A percentile compares a stretch with the other conserved stretches of the same genome.
Conservation (phyloP, 306 rosid species). For the Crataegus laevigata region DNA sequence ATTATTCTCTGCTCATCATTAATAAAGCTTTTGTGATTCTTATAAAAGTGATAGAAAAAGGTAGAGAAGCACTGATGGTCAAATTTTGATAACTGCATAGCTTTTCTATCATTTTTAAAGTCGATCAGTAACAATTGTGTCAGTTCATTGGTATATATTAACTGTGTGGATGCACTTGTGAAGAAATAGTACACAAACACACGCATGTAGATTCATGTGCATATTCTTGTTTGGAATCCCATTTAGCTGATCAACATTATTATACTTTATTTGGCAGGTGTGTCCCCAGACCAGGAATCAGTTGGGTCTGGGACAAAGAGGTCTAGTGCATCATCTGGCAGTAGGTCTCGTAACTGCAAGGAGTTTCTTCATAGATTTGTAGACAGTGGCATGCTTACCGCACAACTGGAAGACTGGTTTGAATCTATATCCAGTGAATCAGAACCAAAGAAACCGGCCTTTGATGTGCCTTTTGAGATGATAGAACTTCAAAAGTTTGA, state of each 20-base stretch:
- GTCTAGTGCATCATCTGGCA: constrained; percentile 74
- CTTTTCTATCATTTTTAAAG: neutral
- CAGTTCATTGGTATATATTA: neutral
- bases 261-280: constrained; percentile 46
- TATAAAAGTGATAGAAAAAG: neutral
- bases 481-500: constrained; percentile 94
- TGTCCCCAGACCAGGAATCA: constrained; percentile 83
- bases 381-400: constrained; percentile 52
- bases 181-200: neutral
- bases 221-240: neutral
- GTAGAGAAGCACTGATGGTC: neutral
- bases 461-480: constrained; percentile 88
- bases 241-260: constrained; percentile 9
- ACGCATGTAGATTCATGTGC: neutral
- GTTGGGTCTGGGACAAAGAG: constrained; percentile 85
- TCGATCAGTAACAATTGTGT: too few relatives aligned
- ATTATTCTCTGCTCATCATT: neutral
- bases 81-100: neutral
- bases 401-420: constrained; percentile 73
- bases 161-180: neutral
- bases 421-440: constrained; percentile 40
- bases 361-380: constrained; percentile 73
- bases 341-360: constrained; percentile 62
- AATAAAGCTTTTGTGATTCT: neutral
- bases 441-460: constrained; percentile 41